phyloP scores from a whole-genome alignment of 768 basidiomycete species.

The Mycena chlorophos region DNA sequence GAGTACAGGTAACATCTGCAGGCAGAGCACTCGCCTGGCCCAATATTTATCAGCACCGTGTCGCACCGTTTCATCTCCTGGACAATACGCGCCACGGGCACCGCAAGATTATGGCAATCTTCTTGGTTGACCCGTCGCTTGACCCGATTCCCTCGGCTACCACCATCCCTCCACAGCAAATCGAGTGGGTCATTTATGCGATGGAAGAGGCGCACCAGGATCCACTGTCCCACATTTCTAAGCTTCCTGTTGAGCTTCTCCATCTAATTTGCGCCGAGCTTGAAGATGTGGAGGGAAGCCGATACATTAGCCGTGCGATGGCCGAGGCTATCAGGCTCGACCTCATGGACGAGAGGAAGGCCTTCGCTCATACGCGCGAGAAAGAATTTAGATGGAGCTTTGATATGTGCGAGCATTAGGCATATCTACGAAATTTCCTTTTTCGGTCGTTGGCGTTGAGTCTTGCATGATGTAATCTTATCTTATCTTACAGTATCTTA shows the following conservation, averaged over 20 bases:
- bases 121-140: conserved; percentile 38
- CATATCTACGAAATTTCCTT: too few relatives aligned
- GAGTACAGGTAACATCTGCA: conserved; percentile 19
- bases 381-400: conserved; percentile 6
- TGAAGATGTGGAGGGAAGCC: neutral
- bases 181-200: conserved; percentile 26
- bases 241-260: conserved; percentile 10
- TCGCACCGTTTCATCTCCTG: conserved; percentile 34
- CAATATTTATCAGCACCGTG: conserved; percentile 39
- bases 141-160: conserved; percentile 31
- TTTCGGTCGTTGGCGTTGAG: neutral
- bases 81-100: conserved; percentile 37
- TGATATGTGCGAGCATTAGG: conserved; percentile 20
- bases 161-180: conserved; percentile 34
- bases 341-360: conserved; percentile 25
- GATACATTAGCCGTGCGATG: conserved; percentile 2
- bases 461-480: neutral
- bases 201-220: conserved; percentile 13
- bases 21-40: conserved; percentile 37
- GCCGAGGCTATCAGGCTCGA: conserved; percentile 15
- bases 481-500: too few relatives aligned
- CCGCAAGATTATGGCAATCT: conserved; percentile 40
- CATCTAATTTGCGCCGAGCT: conserved; percentile 1
- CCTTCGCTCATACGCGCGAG: conserved; percentile 1
- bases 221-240: neutral